phyloP scores from a whole-genome alignment of 129 eudicot genomes.

The Gnaphalium uliginosum region DNA sequence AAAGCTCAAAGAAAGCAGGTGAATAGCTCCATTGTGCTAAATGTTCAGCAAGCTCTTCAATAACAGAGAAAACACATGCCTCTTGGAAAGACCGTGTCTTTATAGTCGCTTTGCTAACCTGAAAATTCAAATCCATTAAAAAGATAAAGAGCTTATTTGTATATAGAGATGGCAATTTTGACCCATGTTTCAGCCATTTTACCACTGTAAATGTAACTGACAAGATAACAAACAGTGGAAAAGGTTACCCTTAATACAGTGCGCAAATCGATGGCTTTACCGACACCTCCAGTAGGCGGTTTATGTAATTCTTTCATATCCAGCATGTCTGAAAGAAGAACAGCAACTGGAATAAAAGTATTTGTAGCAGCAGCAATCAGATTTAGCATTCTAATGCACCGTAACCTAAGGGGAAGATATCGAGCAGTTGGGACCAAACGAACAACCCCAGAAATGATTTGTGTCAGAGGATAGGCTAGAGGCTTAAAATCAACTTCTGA shows the following conservation, averaged over 20 bases:
- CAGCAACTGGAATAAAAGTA: conserved; percentile 79
- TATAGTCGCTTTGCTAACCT: conserved; percentile 79
- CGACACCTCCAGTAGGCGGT: conserved; percentile 94
- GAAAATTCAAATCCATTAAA: conserved; percentile 22
- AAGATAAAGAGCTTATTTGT: background rate
- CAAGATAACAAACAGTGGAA: background rate
- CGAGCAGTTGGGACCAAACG: conserved; percentile 92
- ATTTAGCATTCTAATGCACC: conserved; percentile 90
- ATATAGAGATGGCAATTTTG: background rate
- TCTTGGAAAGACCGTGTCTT: conserved; percentile 90
- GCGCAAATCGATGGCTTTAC: conserved; percentile 72
- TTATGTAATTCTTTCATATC: conserved; percentile 85
- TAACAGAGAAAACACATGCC: conserved; percentile 70
- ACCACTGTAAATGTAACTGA: too few relatives aligned
- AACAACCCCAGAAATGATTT: conserved; percentile 79
- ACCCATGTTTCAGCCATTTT: background rate
- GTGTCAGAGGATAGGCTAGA: conserved; percentile 92
- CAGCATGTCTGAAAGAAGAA: conserved; percentile 82
- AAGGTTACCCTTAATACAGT: conserved; percentile 60
- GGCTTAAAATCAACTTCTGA: conserved; percentile 77
- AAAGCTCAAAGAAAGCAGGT: conserved; percentile 81
- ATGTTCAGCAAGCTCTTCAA: conserved; percentile 91
- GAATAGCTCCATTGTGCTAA: conserved; percentile 97
- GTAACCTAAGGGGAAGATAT: conserved; percentile 84
- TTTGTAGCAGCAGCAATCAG: conserved; percentile 79